phyloP scores from a whole-genome alignment of 129 eudicot species.

The Logfia minima region DNA sequence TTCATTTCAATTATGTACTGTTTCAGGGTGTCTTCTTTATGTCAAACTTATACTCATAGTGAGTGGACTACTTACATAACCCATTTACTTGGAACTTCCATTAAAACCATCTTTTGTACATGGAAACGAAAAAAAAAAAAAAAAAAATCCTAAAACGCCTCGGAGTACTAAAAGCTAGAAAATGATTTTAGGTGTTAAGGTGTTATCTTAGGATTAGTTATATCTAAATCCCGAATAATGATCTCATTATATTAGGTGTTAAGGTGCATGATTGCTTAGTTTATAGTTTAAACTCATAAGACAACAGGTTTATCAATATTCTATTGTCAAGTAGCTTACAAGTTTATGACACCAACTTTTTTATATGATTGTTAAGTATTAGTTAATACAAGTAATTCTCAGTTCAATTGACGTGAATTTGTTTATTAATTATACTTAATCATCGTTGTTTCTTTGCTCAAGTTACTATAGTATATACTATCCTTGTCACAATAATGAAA shows the following conservation, averaged over 20 bases:
- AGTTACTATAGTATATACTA: constrained; percentile 15
- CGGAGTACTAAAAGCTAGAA: background rate
- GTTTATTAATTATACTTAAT: constrained; percentile 11
- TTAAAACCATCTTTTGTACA: no score
- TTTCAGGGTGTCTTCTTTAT: background rate
- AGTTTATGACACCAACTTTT: background rate
- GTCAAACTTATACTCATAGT: no score
- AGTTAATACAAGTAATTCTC: background rate
- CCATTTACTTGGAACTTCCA: no score
- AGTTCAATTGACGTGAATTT: background rate
- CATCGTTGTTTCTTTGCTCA: constrained; percentile 15
- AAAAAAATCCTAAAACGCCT: no score
- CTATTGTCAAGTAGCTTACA: constrained; percentile 28
- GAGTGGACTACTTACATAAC: no score
- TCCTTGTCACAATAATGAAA: constrained; percentile 9
- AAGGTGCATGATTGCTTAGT: constrained; percentile 19
- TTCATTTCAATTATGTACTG: background rate
- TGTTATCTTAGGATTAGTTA: background rate
- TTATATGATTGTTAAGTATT: constrained; percentile 4
- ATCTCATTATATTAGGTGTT: background rate
- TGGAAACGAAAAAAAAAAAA: no score
- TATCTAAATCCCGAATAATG: background rate
- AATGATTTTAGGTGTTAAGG: no score
- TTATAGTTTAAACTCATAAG: background rate
- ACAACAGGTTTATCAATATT: background rate